Base-by-base conservation (phyloP, 305 asterid genomes). In the Plantago rigida region DNA sequence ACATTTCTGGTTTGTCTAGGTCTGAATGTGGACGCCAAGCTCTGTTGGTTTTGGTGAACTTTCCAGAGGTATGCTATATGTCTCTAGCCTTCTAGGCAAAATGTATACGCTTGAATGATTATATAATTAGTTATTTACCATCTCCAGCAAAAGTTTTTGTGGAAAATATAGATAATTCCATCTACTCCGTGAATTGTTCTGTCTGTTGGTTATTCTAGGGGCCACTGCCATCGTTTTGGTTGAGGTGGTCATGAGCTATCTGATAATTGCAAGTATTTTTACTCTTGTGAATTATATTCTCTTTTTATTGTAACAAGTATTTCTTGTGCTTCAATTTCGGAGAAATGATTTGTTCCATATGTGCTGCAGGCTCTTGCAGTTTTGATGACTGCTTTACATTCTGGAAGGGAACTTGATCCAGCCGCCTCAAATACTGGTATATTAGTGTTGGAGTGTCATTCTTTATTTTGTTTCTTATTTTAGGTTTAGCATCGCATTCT, bases 21-120 rank as follows among this genome's bases (percentile, higher is more conserved):
- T 84, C 95, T 51, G 93, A 83, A 76, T 83, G 94, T 72, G 97
- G 96, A 60, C 91, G 97, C 62, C 91, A 89, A 77, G 97, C 99
- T 71, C 76, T 88, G 87, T 69, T 86, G 79, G 76, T 82, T 66
- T 72, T 88, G 80, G 87, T 82, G 72, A 82, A 92, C 81, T 92
- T 86, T 71, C 96, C 99, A 4, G 95, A 89, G 97, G 99, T 92
- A 82, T 59, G 34, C 26, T 22, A 22, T 22, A 22, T 22, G 26
- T 22, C 1, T 22, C 26, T 22, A 22, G 26, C 26, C 26, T 22
- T 22, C 2, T 22, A 22, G 26, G 26, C 26, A 22, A 22, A 22
- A 22, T 22, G 26, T 22, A 22, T 22, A 22, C 0, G 26, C 26
- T 22, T 2, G 2, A 22, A 22, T 22, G 26, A 22, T 22, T 1